Evolutionary conservation across 208 protist genomes (phyloP).

Genomic region (Acanthamoeba royreba): DNA sequence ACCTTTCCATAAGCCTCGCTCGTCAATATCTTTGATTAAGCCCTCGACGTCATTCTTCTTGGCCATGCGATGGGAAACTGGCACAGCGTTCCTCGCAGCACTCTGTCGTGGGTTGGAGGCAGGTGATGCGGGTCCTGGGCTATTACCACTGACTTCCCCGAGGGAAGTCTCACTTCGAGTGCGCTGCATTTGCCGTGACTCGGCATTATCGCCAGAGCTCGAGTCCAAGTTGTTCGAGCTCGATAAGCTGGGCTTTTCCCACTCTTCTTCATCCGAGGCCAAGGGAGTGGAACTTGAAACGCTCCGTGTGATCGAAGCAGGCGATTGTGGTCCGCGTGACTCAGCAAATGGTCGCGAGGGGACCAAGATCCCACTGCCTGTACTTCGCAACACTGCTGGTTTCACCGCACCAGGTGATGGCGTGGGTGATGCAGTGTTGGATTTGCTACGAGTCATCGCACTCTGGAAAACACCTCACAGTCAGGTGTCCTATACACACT

Average conservation of each 20-base stretch:
- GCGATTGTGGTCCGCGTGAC: too few relatives aligned
- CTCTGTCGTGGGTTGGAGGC: not conserved
- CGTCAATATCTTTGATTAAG: not conserved
- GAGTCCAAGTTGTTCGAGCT: too few relatives aligned
- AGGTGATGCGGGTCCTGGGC: not conserved
- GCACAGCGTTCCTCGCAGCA: not conserved
- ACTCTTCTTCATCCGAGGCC: not conserved
- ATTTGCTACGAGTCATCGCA: not conserved
- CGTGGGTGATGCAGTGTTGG: too few relatives aligned
- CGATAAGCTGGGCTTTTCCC: not conserved
- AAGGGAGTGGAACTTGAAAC: too few relatives aligned
- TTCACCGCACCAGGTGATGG: not conserved
- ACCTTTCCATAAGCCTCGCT: not conserved
- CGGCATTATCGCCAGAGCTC: not conserved
- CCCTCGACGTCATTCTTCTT: not conserved
- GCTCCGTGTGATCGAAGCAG: not conserved
- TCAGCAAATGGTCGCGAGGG: too few relatives aligned
- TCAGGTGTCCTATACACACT: not conserved
- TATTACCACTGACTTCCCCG: not conserved
- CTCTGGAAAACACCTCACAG: not conserved
- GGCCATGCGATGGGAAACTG: not conserved
- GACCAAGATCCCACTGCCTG: not conserved
- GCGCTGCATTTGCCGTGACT: not conserved
- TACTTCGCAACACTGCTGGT: not conserved
- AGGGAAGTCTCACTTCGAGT: not conserved